A percentile compares a stretch with the other conserved stretches of the same genome.
These are phyloP conservation scores for Dipteronia sinensis DNA, from an alignment of 345 rosid species.

Conservation along the genomic window DNA sequence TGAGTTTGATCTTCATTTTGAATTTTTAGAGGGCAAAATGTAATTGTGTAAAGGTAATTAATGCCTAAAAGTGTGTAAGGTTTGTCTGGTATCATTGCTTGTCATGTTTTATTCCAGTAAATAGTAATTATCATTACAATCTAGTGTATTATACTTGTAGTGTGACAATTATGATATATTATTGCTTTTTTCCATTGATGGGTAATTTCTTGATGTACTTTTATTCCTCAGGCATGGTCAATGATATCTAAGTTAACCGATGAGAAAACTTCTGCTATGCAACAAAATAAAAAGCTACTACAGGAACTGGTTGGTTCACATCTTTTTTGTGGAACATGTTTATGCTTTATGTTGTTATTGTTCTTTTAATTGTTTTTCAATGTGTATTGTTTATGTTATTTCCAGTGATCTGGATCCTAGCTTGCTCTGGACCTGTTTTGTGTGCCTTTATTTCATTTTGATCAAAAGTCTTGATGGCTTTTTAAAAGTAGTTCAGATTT, in stretches of 20 bases:
- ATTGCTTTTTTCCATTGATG: neutral
- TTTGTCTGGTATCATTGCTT: neutral
- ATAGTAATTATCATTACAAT: too few species aligned
- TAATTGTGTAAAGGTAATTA: neutral
- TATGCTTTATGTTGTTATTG: neutral
- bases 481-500: neutral
- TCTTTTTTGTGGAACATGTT: slow-evolving; percentile 3
- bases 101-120: neutral
- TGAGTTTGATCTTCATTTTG: neutral
- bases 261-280: slow-evolving; percentile 66
- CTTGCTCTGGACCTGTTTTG: neutral
- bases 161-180: neutral
- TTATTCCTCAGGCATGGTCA: slow-evolving; percentile 64
- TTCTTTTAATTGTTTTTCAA: neutral
- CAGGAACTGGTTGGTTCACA: slow-evolving; percentile 64
- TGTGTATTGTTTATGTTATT: neutral
- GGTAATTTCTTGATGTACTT: slow-evolving; percentile 12
- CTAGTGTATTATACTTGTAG: neutral
- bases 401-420: neutral
- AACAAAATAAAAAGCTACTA: slow-evolving; percentile 58
- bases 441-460: neutral
- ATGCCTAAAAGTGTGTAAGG: neutral
- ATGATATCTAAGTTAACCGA: slow-evolving; percentile 70
- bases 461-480: neutral
- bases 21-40: neutral